Percentiles rank a stretch among this genome's conserved stretches.
Conservation (phyloP, 805 yeast genomes). For the Cyberlindnera samutprakarnensis region DNA sequence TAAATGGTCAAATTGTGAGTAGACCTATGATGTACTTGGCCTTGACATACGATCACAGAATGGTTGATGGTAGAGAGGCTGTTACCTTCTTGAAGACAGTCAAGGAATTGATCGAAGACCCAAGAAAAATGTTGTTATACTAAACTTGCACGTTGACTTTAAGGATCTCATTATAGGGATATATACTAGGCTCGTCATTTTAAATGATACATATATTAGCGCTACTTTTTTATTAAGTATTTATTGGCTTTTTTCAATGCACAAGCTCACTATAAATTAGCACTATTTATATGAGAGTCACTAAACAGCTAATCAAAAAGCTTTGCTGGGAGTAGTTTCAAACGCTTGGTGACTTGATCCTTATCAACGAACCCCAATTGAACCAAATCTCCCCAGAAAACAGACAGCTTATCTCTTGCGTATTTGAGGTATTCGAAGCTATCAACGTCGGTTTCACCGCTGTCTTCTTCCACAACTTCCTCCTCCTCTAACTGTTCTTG, state of each 20-base stretch:
- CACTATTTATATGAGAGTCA: too few relatives aligned
- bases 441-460: conserved; percentile 37
- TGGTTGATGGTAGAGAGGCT: conserved; percentile 98
- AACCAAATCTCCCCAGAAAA: conserved; percentile 70
- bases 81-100: conserved; percentile 94
- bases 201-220: too few relatives aligned
- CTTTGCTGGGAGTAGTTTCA: conserved; percentile 27
- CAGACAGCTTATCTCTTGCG: conserved; percentile 62
- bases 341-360: conserved; percentile 23
- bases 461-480: conserved; percentile 21
- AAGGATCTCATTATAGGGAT: too few relatives aligned
- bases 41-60: conserved; percentile 96
- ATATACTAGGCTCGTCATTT: too few relatives aligned
- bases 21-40: conserved; percentile 99
- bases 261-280: too few relatives aligned
- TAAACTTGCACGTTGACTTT: conserved; percentile 16
- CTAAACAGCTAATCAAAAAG: too few relatives aligned
- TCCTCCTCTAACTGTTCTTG: conserved; percentile 13
- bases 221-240: too few relatives aligned
- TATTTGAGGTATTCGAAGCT: conserved; percentile 75
- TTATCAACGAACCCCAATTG: conserved; percentile 45
- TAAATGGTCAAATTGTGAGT: conserved; percentile 89
- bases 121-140: conserved; percentile 87
- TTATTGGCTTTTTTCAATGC: too few relatives aligned
- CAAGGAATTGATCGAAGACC: conserved; percentile 97